Evolutionary conservation across 108 stramenopile genomes (phyloP).

Genomic region (Nitzschia sp.): DNA sequence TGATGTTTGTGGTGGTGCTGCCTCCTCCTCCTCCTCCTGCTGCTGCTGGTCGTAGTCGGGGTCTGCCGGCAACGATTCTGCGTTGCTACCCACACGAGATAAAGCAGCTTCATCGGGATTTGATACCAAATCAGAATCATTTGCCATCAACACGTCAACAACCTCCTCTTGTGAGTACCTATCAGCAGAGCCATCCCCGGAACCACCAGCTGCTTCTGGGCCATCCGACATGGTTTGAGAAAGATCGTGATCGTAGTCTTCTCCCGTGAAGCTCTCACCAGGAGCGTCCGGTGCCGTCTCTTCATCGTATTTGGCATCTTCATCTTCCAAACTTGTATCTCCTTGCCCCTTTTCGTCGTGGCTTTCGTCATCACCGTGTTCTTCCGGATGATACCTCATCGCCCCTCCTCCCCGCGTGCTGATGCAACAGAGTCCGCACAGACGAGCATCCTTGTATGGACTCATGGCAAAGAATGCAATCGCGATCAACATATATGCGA

Average conservation of each 20-base stretch:
- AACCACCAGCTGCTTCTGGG: neutral
- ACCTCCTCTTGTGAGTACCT: neutral
- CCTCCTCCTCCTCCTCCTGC: no score
- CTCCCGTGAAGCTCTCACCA: neutral
- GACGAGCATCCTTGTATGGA: slow-evolving; percentile 4
- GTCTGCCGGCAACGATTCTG: neutral
- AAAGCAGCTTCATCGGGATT: neutral
- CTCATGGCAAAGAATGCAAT: neutral
- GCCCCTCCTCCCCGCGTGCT: neutral
- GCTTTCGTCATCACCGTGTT: neutral
- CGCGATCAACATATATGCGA: slow-evolving; percentile 1
- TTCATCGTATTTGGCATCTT: neutral
- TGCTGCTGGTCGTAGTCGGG: neutral
- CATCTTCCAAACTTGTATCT: neutral
- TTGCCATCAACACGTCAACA: neutral
- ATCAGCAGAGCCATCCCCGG: neutral
- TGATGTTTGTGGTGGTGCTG: neutral
- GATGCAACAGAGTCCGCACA: slow-evolving; percentile 4
- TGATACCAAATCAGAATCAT: neutral
- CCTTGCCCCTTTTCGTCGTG: neutral
- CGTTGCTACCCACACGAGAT: neutral
- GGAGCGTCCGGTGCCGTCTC: no score
- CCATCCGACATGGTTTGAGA: neutral
- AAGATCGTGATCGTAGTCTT: neutral
- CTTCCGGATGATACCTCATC: neutral